Percentiles rank a stretch among this genome's conserved stretches.
These are phyloP conservation scores for Triangularia verruculosa DNA, from an alignment of 2,329 filamentous ascomycete species.

Conservation along the genomic window DNA sequence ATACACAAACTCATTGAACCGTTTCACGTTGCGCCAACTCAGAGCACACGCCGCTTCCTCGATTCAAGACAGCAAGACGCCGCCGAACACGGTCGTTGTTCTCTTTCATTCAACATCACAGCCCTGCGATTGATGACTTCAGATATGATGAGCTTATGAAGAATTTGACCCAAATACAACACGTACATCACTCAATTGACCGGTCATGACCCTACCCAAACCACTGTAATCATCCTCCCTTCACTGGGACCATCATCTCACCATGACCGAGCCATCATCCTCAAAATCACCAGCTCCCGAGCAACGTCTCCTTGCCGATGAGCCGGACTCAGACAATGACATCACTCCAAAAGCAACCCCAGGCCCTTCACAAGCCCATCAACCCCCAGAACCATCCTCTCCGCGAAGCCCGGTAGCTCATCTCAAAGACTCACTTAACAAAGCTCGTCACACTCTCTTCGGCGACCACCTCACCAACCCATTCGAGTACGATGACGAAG, in stretches of 20 bases:
- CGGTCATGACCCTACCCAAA: background rate
- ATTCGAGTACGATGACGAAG: conserved; percentile 39
- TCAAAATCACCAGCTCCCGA: conserved; percentile 28
- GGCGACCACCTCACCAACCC: conserved; percentile 38
- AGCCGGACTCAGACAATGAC: conserved; percentile 26
- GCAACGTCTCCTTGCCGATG: conserved; percentile 31
- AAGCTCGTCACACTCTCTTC: conserved; percentile 41
- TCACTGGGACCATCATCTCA: conserved; percentile 1
- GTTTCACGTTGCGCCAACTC: background rate
- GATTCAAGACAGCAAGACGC: background rate
- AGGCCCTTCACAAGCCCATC: conserved; percentile 1
- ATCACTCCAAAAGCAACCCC: conserved; percentile 27
- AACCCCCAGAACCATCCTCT: background rate
- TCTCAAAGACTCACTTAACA: conserved; percentile 30
- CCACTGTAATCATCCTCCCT: background rate
- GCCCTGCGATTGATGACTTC: background rate
- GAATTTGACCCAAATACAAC: background rate
- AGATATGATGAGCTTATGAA: background rate
- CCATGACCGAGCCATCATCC: conserved; percentile 32
- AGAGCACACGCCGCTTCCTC: background rate
- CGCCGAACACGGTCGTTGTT: background rate
- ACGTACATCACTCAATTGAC: background rate
- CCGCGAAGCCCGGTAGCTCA: conserved; percentile 28
- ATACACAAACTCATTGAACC: background rate
- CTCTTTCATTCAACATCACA: background rate